phyloP scores from a whole-genome alignment of 768 basidiomycete genomes.

The Austroboletus festivus region DNA sequence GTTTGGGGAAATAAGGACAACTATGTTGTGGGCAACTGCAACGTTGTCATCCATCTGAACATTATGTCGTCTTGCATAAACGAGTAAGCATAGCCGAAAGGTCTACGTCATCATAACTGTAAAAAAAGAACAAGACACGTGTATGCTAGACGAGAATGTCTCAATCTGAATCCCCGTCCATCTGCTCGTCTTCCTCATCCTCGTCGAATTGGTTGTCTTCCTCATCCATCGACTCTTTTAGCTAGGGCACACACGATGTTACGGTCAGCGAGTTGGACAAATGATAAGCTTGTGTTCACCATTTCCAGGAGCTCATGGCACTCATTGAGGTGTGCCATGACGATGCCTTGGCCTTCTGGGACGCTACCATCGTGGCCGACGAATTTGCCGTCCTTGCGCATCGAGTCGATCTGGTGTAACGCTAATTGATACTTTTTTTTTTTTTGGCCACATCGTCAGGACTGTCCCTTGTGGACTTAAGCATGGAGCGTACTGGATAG shows the following conservation, averaged over 20 bases:
- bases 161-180: no score
- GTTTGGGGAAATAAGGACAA: no score
- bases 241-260: slow-evolving; percentile 25
- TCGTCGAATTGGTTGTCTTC: slow-evolving; percentile 58
- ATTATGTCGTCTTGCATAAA: no score
- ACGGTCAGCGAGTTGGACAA: not conserved
- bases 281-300: slow-evolving; percentile 44
- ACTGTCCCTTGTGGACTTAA: not conserved
- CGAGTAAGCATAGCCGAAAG: no score
- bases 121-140: no score
- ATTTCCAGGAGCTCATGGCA: slow-evolving; percentile 95
- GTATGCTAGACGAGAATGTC: slow-evolving; percentile 14
- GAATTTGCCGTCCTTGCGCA: slow-evolving; percentile 93
- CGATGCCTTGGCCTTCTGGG: slow-evolving; percentile 94
- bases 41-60: no score
- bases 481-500: slow-evolving; percentile 68
- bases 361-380: slow-evolving; percentile 82
- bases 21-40: no score
- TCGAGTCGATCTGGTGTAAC: slow-evolving; percentile 89
- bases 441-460: slow-evolving; percentile 3
- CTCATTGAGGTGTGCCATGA: slow-evolving; percentile 94
- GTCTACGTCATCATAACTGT: no score
- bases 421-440: slow-evolving; percentile 96
- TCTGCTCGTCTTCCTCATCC: slow-evolving; percentile 41
- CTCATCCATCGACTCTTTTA: slow-evolving; percentile 81